Conservation (phyloP, 768 basidiomycete genomes). For the Amanita thiersii region DNA sequence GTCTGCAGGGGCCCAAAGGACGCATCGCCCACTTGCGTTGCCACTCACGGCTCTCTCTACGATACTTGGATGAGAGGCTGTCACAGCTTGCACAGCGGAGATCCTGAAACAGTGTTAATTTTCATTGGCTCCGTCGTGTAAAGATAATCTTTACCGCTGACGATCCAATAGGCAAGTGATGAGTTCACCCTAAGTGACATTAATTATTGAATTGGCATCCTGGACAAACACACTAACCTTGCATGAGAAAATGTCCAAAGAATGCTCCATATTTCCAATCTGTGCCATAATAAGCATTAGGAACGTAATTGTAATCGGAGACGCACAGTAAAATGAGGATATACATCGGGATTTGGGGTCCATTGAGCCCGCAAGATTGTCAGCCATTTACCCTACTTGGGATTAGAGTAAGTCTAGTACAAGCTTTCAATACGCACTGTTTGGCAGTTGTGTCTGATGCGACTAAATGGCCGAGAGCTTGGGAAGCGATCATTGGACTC, state of each 20-base stretch:
- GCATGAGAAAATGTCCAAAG: conserved; percentile 64
- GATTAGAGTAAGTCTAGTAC: background rate
- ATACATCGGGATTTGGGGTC: conserved; percentile 69
- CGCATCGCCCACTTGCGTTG: conserved; percentile 72
- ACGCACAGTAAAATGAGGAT: conserved; percentile 77
- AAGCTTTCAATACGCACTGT: conserved; percentile 41
- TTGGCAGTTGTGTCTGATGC: conserved; percentile 69
- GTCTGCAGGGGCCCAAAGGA: conserved; percentile 60
- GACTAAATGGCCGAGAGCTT: conserved; percentile 54
- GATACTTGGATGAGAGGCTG: conserved; percentile 72
- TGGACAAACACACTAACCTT: conserved; percentile 36
- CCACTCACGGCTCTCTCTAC: conserved; percentile 71
- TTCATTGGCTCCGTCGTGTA: too few species aligned
- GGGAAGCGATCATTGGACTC: conserved; percentile 42
- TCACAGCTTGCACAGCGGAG: conserved; percentile 84
- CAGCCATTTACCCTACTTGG: conserved; percentile 68
- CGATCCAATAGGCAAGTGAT: conserved; percentile 31
- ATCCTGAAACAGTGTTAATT: conserved; percentile 35
- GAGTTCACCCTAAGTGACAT: conserved; percentile 49
- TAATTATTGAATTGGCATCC: background rate
- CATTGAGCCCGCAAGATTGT: conserved; percentile 73
- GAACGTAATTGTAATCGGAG: background rate
- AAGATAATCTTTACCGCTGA: too few species aligned
- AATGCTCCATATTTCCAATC: conserved; percentile 78
- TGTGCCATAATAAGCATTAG: conserved; percentile 16